These are phyloP conservation scores for Ganoderma multipileum DNA, from an alignment of 1,284 basidiomycete genomes.

Conservation along the genomic window DNA sequence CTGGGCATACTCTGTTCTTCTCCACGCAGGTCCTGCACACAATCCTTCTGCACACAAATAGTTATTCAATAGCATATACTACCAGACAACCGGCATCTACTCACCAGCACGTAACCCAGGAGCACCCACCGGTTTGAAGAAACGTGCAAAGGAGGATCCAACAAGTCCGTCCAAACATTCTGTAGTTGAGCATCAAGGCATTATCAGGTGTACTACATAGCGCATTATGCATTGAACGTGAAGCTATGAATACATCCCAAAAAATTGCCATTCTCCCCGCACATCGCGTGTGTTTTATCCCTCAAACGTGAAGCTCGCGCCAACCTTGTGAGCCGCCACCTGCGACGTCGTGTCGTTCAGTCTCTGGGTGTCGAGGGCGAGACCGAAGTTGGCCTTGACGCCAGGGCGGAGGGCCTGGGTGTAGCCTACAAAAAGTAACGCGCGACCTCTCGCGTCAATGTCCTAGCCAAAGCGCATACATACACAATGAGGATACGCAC, in stretches of 20 bases:
- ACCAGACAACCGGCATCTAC: background rate
- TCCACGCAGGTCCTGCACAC: too few relatives aligned
- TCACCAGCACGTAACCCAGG: background rate
- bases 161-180: background rate
- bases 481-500: slow-evolving; percentile 43
- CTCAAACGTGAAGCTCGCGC: slow-evolving; percentile 78
- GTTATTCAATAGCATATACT: background rate
- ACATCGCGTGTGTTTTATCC: slow-evolving; percentile 48
- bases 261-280: slow-evolving; percentile 16
- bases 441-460: background rate
- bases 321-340: slow-evolving; percentile 80
- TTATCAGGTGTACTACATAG: slow-evolving; percentile 20
- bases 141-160: background rate
- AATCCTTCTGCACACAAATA: background rate
- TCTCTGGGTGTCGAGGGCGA: slow-evolving; percentile 90
- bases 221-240: slow-evolving; percentile 31
- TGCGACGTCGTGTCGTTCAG: slow-evolving; percentile 72
- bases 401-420: slow-evolving; percentile 94
- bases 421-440: slow-evolving; percentile 63
- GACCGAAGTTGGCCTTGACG: slow-evolving; percentile 93
- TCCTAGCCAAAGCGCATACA: slow-evolving; percentile 13
- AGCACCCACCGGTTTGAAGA: too few relatives aligned
- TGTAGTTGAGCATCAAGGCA: background rate
- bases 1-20: too few relatives aligned
- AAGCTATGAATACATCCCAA: slow-evolving; percentile 30